Base-by-base conservation (phyloP, 805 yeast genomes). In the Kazachstania bromeliacearum region DNA sequence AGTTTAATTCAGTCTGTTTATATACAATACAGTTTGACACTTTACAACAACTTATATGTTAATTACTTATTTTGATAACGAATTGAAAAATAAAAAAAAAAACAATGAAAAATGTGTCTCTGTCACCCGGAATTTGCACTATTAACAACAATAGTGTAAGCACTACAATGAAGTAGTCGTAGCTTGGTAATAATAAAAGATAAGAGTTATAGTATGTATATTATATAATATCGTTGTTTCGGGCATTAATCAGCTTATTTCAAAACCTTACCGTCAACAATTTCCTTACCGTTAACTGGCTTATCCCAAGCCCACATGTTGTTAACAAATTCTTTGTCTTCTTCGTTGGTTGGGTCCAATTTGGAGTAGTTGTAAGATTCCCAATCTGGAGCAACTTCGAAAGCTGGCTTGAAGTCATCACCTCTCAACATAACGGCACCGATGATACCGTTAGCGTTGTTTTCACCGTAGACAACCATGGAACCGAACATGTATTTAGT, bases 291-390 rank as follows among this genome's bases (percentile, higher is more conserved):
- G 41, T 63, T 64, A 51, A 85, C 77, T 53, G 97, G 97, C 73
- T 85, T 77, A 66, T 89, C 98, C 97, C 97, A 89, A 55, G 97
- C 95, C 80, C 94, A 85, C 79, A 87, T 72, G 77, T 88, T 85
- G 67, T 83, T 72, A 55, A 92, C 64, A 60, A 85, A 84, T 48
- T 71, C 83, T 68, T 73, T 80, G 73, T 74, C 84, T 62, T 75
- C 92, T 50, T 76, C 77, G 50, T 77, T 75, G 55, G 85, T 55
- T 42, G 82, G 73, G 61, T 89, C 96, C 61, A 89, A 74, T 73
- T 83, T 79, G 61, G 77, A 66, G 83, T 74, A 85, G 42, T 63
- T 61, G 71, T 85, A 89, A 36, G 96, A 85, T 71, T 89, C 97
- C 94, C 95, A 87, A 70, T 89, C 98, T 66, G 98, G 96, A 60